A percentile compares a stretch with the other conserved stretches of the same genome.
Conservation (phyloP, 805 yeast genomes). For the Saccharomycopsis microspora region DNA sequence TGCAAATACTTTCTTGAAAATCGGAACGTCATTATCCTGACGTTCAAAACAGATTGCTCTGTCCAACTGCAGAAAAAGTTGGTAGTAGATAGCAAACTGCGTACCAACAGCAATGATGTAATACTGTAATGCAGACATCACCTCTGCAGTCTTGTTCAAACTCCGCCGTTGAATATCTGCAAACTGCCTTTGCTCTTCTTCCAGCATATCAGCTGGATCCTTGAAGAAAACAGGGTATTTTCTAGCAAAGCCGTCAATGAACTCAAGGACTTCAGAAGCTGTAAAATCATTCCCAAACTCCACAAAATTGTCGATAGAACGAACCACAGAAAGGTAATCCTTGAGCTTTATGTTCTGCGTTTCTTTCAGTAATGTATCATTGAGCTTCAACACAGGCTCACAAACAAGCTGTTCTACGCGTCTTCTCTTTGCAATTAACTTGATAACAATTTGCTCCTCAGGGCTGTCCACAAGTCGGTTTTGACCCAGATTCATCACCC, state of each 20-base stretch:
- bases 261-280: conserved; percentile 11
- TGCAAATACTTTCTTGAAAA: conserved; percentile 14
- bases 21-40: conserved; percentile 4
- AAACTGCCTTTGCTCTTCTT: conserved; percentile 4
- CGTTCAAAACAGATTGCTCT: conserved; percentile 11
- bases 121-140: conserved; percentile 18
- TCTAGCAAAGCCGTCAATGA: conserved; percentile 11
- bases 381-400: conserved; percentile 6
- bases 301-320: conserved; percentile 11
- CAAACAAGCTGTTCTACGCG: not conserved
- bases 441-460: conserved; percentile 10
- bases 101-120: conserved; percentile 11
- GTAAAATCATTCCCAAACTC: conserved; percentile 15
- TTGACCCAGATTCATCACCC: not conserved
- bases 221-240: conserved; percentile 11
- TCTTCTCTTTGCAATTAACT: conserved; percentile 3
- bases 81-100: conserved; percentile 13
- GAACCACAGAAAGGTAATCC: conserved; percentile 11
- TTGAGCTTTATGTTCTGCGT: conserved; percentile 5
- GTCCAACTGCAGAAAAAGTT: conserved; percentile 10
- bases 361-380: not conserved
- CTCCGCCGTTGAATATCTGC: conserved; percentile 6
- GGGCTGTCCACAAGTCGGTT: conserved; percentile 2
- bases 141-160: conserved; percentile 11
- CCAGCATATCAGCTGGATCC: conserved; percentile 2